A percentile compares a stretch with the other conserved stretches of the same genome.
Conservation (phyloP, 1,284 basidiomycete genomes). For the Cutaneotrichosporon daszewskae region DNA sequence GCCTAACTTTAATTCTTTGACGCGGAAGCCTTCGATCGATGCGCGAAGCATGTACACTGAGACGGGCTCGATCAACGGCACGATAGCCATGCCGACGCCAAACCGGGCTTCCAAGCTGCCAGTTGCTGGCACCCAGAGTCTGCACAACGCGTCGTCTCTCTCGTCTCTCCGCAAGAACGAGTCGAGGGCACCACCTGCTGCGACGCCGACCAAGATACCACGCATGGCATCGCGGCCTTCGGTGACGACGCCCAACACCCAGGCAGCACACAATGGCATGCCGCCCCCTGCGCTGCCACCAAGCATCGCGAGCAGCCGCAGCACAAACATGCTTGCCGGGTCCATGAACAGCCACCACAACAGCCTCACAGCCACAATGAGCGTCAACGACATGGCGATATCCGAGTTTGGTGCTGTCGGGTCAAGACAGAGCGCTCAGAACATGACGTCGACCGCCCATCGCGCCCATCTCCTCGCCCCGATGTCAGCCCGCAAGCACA, state of each 20-base stretch:
- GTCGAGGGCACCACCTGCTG: slow-evolving; percentile 26
- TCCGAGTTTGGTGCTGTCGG: slow-evolving; percentile 11
- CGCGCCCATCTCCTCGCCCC: slow-evolving; percentile 38
- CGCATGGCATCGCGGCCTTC: slow-evolving; percentile 64
- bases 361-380: slow-evolving; percentile 3
- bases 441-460: slow-evolving; percentile 26
- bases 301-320: slow-evolving; percentile 15
- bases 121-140: slow-evolving; percentile 75
- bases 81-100: not conserved
- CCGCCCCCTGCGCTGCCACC: slow-evolving; percentile 25
- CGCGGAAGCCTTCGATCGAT: slow-evolving; percentile 29
- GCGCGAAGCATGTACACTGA: not conserved
- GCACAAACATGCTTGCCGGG: slow-evolving; percentile 5
- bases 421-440: slow-evolving; percentile 12
- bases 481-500: slow-evolving; percentile 30
- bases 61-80: not conserved
- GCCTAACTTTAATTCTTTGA: slow-evolving; percentile 12
- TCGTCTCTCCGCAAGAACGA: slow-evolving; percentile 24
- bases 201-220: slow-evolving; percentile 82
- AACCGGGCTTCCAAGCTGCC: slow-evolving; percentile 57
- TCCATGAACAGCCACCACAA: slow-evolving; percentile 1
- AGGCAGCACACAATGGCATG: slow-evolving; percentile 13
- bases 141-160: slow-evolving; percentile 52
- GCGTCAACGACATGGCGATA: slow-evolving; percentile 6
- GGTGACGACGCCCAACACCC: slow-evolving; percentile 15